These are phyloP conservation scores for Rhodosporidiobolus odoratus DNA, from an alignment of 768 basidiomycete species.

Conservation along the genomic window DNA sequence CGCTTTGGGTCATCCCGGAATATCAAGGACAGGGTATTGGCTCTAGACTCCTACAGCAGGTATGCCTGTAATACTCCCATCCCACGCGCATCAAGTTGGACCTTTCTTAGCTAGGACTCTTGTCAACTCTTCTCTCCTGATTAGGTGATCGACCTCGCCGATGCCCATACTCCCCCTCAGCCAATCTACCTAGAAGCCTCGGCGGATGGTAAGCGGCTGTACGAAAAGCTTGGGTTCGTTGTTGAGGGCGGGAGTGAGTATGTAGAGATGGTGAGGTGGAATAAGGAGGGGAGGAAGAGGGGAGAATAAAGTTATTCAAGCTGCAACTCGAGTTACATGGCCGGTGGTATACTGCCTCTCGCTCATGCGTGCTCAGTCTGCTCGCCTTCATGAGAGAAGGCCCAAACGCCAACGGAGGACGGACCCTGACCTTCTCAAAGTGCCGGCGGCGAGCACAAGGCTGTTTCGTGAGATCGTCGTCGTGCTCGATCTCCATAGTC, in stretches of 20 bases:
- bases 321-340: no score
- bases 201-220: conserved; percentile 15
- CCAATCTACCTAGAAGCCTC: conserved; percentile 32
- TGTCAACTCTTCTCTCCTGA: neutral
- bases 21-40: conserved; percentile 30
- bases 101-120: neutral
- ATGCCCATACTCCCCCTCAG: neutral
- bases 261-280: conserved; percentile 7
- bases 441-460: no score
- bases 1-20: conserved; percentile 14
- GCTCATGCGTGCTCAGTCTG: no score
- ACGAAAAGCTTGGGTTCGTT: conserved; percentile 22
- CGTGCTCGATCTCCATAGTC: no score
- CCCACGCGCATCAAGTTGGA: no score
- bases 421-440: no score
- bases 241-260: conserved; percentile 13
- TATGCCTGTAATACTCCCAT: neutral
- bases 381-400: no score
- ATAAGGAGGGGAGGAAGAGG: neutral
- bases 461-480: no score
- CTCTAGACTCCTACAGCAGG: conserved; percentile 7
- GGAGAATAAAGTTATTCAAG: neutral
- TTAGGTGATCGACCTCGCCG: conserved; percentile 17
- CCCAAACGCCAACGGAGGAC: no score
- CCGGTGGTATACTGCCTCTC: neutral